These are phyloP conservation scores for Aegilops tauschii DNA, from an alignment of 176 grass and related monocot species.

Conservation along the genomic window DNA sequence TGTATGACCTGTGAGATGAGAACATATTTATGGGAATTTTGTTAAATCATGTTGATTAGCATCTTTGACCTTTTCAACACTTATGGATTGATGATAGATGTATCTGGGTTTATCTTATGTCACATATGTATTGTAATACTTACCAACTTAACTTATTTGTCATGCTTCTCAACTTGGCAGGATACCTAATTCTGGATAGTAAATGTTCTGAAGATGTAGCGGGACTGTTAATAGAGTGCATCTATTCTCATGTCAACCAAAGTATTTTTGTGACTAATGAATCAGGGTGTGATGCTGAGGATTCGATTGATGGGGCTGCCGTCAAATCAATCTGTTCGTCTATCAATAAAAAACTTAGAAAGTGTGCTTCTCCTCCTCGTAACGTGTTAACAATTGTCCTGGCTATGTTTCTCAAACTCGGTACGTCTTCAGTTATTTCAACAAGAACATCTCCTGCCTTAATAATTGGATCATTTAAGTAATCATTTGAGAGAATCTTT, in stretches of 20 bases:
- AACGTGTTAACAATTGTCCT: slow-evolving; percentile 55
- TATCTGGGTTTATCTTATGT: background rate
- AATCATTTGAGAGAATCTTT: background rate
- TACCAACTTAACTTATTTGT: slow-evolving; percentile 21
- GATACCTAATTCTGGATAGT: slow-evolving; percentile 53
- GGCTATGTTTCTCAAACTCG: slow-evolving; percentile 84
- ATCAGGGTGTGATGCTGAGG: slow-evolving; percentile 36
- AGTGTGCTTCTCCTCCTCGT: slow-evolving; percentile 35
- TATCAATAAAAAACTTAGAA: slow-evolving; percentile 53
- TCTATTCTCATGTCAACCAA: slow-evolving; percentile 53
- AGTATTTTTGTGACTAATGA: slow-evolving; percentile 32
- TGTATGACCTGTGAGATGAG: background rate
- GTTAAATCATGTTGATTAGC: slow-evolving; percentile 3
- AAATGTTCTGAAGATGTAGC: slow-evolving; percentile 62
- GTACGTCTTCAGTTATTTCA: slow-evolving; percentile 55
- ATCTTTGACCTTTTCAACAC: slow-evolving; percentile 1
- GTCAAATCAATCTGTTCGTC: slow-evolving; percentile 72
- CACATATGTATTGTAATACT: slow-evolving; percentile 16
- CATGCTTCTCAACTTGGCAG: slow-evolving; percentile 45
- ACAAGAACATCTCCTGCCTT: slow-evolving; percentile 10
- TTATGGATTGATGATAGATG: background rate
- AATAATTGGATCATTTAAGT: background rate
- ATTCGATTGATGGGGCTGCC: slow-evolving; percentile 35
- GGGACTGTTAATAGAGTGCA: slow-evolving; percentile 55
- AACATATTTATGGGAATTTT: background rate